Percentiles rank a stretch among this genome's conserved stretches.
These are phyloP conservation scores for Microsporum audouinii DNA, from an alignment of 2,329 filamentous ascomycete species.

Conservation along the genomic window DNA sequence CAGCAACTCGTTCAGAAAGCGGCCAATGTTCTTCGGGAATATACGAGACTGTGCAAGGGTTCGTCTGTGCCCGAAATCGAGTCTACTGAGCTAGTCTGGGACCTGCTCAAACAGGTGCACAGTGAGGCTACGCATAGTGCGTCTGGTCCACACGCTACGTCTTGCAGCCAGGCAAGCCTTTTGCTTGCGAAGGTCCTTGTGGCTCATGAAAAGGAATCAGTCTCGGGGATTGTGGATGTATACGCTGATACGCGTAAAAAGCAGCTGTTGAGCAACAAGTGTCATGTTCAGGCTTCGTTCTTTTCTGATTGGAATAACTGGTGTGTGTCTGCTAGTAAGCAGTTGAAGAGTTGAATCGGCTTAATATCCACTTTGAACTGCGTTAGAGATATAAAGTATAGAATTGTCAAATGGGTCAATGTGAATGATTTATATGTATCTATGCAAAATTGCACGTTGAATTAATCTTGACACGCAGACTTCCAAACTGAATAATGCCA, in stretches of 20 bases:
- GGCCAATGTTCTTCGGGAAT: conserved; percentile 58
- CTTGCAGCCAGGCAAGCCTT: conserved; percentile 53
- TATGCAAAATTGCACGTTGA: too few species aligned
- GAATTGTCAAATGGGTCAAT: too few species aligned
- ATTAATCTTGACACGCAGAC: too few species aligned
- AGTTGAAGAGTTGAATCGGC: conserved; percentile 21
- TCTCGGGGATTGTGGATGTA: conserved; percentile 49
- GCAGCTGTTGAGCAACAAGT: conserved; percentile 48
- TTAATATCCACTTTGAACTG: too few species aligned
- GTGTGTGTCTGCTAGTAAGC: conserved; percentile 41
- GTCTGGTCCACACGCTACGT: conserved; percentile 60
- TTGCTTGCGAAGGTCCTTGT: conserved; percentile 35
- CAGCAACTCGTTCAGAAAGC: conserved; percentile 66
- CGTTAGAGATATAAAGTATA: too few species aligned
- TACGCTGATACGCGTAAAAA: conserved; percentile 52
- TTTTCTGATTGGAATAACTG: conserved; percentile 66
- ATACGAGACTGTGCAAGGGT: conserved; percentile 53
- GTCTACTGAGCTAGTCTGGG: conserved; percentile 35
- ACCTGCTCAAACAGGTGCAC: conserved; percentile 56
- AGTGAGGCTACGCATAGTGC: conserved; percentile 43
- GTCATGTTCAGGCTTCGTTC: conserved; percentile 52
- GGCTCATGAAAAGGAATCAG: conserved; percentile 38
- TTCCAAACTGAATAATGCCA: too few species aligned
- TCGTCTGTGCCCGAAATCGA: conserved; percentile 30
- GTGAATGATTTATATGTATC: too few species aligned